These are phyloP conservation scores for Leccinum pallidistipes DNA, from an alignment of 1,284 basidiomycete genomes.

Conservation along the genomic window DNA sequence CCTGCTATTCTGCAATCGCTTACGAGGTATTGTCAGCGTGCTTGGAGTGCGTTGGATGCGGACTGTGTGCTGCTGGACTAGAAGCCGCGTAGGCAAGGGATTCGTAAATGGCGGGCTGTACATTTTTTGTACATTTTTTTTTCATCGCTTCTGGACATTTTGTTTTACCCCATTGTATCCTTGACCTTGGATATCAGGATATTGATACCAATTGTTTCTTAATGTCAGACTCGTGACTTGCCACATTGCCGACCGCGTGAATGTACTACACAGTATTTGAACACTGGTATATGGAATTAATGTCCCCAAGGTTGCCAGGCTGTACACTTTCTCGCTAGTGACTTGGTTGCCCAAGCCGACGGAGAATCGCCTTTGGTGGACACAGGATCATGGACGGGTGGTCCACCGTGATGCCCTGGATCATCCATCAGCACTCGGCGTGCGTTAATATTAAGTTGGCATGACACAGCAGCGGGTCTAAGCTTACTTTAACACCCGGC, in stretches of 20 bases:
- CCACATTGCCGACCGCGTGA: not conserved
- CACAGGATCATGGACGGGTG: not conserved
- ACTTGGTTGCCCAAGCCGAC: not conserved
- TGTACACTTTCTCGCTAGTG: not conserved
- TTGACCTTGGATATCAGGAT: not conserved
- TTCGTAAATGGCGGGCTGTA: not conserved
- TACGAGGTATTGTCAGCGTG: conserved; percentile 40
- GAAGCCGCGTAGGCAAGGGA: conserved; percentile 29
- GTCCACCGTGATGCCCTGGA: not conserved
- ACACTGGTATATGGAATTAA: not conserved
- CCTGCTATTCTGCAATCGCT: conserved; percentile 1
- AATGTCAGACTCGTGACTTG: not conserved
- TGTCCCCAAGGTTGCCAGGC: not conserved
- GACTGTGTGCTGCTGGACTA: conserved; percentile 50
- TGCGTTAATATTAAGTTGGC: too few relatives aligned
- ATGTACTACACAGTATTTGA: too few relatives aligned
- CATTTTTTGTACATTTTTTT: not conserved
- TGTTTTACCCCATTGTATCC: not conserved
- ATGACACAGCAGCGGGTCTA: not conserved
- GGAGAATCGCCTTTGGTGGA: not conserved
- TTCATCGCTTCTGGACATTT: conserved; percentile 1
- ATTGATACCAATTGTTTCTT: not conserved
- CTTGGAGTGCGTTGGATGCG: conserved; percentile 55
- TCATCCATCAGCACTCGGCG: too few relatives aligned
- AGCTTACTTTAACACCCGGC: not conserved